Conservation (phyloP, 257 asterid genomes). For the Przewalskia tangutica region DNA sequence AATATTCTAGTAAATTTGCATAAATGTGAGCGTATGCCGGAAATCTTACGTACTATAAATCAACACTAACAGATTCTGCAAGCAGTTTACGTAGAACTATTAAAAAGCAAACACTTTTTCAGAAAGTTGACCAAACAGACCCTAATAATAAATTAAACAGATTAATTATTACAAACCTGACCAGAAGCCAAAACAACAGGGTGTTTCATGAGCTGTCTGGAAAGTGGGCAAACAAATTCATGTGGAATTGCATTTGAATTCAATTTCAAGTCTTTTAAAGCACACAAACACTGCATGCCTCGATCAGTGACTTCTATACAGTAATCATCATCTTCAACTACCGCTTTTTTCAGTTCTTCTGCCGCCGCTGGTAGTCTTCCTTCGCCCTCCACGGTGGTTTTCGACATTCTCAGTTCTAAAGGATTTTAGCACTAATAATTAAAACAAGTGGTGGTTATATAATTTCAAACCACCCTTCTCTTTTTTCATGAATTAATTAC, state of each 20-base stretch:
- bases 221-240: constrained; percentile 42
- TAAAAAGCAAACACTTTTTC: no score
- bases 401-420: constrained; percentile 9
- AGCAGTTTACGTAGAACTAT: no score
- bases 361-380: no score
- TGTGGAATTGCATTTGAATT: constrained; percentile 17
- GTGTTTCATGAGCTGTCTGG: constrained; percentile 35
- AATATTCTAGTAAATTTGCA: no score
- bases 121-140: no score
- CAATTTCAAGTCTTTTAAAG: constrained; percentile 26
- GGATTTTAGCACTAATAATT: background rate
- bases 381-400: constrained; percentile 27
- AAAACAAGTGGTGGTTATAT: background rate
- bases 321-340: constrained; percentile 26
- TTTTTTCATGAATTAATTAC: no score
- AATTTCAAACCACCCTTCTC: background rate
- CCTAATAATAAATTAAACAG: background rate
- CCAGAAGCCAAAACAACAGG: constrained; percentile 57
- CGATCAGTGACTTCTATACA: constrained; percentile 22
- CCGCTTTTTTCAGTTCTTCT: constrained; percentile 21
- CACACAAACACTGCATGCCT: constrained; percentile 26
- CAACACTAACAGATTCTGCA: no score
- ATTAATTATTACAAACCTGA: constrained; percentile 24
- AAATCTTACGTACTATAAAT: no score
- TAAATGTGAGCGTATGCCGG: no score